Evolutionary conservation across 2,329 filamentous ascomycete species (phyloP), one percentile per base, ranked within the genome.

Genomic region (Fusarium proliferatum): DNA sequence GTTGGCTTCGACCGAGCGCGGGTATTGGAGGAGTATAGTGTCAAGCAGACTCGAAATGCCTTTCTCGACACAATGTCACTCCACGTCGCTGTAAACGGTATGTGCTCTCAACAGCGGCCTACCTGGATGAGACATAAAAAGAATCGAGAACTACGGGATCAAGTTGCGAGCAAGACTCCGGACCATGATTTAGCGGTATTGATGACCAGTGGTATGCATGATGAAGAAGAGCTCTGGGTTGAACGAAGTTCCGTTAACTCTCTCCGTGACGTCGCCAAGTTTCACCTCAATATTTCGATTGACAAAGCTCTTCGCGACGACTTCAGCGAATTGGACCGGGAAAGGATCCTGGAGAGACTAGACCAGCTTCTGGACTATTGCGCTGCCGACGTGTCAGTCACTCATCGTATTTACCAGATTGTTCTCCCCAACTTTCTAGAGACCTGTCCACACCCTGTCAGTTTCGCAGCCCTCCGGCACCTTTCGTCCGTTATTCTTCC

Each of bases 101-200:
- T 99, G 96, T 99, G 96, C 82, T 98, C 96, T 28, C 92, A 93
- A 74, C 96, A 99, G 82, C 90, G 96, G 56, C 96, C 97, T 13
- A 97, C 94, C 1, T 99, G 96, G 96, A 95, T 98, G 92, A 97
- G 94, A 81, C 94, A 97, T 82, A 93, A 94, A 80, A 99, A 99
- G 84, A 94, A 92, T 73, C 89, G 92, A 65, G 96, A 98, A 79
- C 79, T 96, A 51, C 88, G 94, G 56, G 95, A 98, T 70, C 93
- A 92, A 78, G 91, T 96, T 53, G 89, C 93, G 9, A 91, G 87
- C 55, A 89, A 94, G 61, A 92, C 91, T 6, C 89, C 92, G 21
- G 92, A 92, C 61, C 84, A 90, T 11, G 93, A 96, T 72, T 83
- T 98, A 30, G 89, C 91, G 5, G 86, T 89, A 51, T 83, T 97